Base-by-base conservation (phyloP, 305 asterid genomes). In the Solanum hybrid region DNA sequence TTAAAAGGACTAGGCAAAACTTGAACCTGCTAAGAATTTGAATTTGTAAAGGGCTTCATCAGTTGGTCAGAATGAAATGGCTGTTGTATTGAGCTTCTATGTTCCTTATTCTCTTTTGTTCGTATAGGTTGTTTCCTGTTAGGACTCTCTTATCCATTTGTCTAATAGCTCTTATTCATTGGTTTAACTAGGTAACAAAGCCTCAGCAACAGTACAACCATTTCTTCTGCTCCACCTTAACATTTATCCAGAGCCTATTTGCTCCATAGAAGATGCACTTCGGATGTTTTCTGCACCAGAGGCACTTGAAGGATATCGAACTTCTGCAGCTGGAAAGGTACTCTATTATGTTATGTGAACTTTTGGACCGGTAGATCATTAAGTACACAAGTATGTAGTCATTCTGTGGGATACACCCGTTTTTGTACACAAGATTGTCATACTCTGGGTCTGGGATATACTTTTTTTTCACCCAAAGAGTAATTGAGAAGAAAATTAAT, bases 221-320 rank as follows among this genome's bases (percentile, higher is more conserved):
- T 96, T 95, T 94, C 96, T 96, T 92, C 90, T 96, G 92, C 97
- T 95, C 92, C 98, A 96, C 92, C 98, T 96, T 70, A 95, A 96
- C 93, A 93, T 96, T 88, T 94, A 92, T 88, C 98, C 98, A 12
- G 97, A 96, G 89, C 94, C 91, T 88, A 93, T 96, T 57, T 91
- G 93, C 91, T 91, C 95, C 22, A 92, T 95, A 89, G 97, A 95
- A 91, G 99, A 96, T 80, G 99, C 98, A 26, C 97, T 96, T 79
- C 91, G 86, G 82, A 91, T 93, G 81, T 96, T 95, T 92, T 95
- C 96, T 91, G 96, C 97, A 73, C 98, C 97, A 83, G 99, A 96
- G 96, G 92, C 97, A 73, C 95, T 96, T 87, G 98, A 96, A 92
- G 98, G 94, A 81, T 96, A 95, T 91, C 92, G 94, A 90, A 91